phyloP scores from a whole-genome alignment of 2,329 filamentous ascomycete species.

The Diaporthe humulicola region DNA sequence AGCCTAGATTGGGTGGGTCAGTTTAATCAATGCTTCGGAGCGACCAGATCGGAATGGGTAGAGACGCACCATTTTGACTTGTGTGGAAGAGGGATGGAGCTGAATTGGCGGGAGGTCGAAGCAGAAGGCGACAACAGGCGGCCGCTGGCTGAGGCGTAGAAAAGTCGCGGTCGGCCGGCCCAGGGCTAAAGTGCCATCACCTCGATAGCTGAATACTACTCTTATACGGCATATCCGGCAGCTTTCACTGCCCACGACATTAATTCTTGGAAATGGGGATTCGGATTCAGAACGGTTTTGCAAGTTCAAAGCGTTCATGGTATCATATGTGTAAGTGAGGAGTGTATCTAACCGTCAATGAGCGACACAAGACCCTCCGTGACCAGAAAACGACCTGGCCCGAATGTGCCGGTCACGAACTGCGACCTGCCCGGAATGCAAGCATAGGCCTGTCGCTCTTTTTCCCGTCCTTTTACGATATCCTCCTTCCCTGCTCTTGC shows the following conservation, averaged over 20 bases:
- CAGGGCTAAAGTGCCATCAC: background rate
- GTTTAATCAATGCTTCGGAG: background rate
- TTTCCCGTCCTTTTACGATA: background rate
- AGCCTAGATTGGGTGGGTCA: conserved; percentile 66
- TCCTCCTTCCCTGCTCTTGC: conserved; percentile 1
- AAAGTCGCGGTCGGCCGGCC: conserved; percentile 11
- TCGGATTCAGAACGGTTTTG: conserved; percentile 1
- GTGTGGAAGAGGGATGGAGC: background rate
- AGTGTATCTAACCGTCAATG: conserved; percentile 5
- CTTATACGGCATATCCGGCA: background rate
- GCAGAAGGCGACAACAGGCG: background rate
- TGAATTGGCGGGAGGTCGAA: background rate
- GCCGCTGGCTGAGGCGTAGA: background rate
- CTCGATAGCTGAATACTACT: background rate
- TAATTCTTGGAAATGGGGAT: background rate
- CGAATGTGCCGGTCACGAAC: background rate
- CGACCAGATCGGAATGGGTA: background rate
- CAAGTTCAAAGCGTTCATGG: conserved; percentile 20
- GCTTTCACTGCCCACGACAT: background rate
- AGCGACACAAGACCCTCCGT: background rate
- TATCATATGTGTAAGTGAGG: conserved; percentile 24
- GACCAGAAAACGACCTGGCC: background rate
- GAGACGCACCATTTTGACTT: conserved; percentile 33
- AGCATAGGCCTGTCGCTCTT: conserved; percentile 1
- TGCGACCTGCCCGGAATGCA: background rate